A percentile compares a stretch with the other conserved stretches of the same genome.
These are phyloP conservation scores for Nicotiana attenuata DNA, from an alignment of 257 asterid genomes.

Conservation along the genomic window DNA sequence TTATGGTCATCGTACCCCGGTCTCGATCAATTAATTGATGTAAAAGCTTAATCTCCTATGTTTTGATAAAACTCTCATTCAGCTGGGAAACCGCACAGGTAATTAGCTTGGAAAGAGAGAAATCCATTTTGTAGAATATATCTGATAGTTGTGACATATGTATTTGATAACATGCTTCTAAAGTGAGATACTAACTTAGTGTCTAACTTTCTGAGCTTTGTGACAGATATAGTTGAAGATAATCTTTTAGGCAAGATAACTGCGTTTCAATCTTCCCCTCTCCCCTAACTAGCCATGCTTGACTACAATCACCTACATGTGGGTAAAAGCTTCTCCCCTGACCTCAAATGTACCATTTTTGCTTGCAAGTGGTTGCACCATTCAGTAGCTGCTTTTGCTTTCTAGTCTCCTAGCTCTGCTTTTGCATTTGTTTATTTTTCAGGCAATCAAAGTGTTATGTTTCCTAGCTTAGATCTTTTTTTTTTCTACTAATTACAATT, in stretches of 20 bases:
- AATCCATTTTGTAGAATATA: neutral
- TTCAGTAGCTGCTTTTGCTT: neutral
- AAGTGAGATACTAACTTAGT: neutral
- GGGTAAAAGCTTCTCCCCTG: neutral
- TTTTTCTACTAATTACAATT: neutral
- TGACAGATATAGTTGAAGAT: neutral
- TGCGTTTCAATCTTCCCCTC: neutral
- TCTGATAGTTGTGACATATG: neutral
- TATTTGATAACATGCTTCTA: neutral
- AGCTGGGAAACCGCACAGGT: neutral
- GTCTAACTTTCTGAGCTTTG: neutral
- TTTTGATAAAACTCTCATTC: neutral
- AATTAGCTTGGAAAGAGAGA: constrained; percentile 2
- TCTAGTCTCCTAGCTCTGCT: neutral
- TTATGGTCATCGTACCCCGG: neutral
- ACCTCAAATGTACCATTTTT: neutral
- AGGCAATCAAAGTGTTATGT: neutral
- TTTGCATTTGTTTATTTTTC: neutral
- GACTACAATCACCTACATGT: neutral
- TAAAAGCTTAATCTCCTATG: neutral
- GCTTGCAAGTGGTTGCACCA: neutral
- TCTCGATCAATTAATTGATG: neutral
- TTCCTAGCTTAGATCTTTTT: neutral
- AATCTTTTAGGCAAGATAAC: constrained; percentile 2
- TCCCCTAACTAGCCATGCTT: neutral